Percentiles rank a stretch among this genome's conserved stretches.
phyloP scores from a whole-genome alignment of 495 filamentous ascomycete genomes.

The Podospora pseudoanserina region DNA sequence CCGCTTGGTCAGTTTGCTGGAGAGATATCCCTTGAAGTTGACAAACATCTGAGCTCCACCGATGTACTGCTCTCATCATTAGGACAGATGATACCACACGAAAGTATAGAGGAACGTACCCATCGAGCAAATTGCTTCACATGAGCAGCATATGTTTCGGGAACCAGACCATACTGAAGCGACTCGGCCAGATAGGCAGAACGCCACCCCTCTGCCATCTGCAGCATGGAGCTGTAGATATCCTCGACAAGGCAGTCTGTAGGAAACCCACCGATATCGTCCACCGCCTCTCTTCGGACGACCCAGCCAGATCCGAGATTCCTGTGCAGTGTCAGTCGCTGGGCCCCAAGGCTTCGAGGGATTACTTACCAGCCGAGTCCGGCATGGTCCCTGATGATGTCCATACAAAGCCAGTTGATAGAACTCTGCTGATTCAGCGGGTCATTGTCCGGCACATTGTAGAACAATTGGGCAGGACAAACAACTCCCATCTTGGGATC shows the following conservation, averaged over 20 bases:
- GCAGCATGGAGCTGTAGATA: slow-evolving; percentile 44
- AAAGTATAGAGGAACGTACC: slow-evolving; percentile 18
- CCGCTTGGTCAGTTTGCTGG: background rate
- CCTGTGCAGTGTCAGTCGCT: slow-evolving; percentile 36
- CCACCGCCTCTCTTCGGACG: slow-evolving; percentile 46
- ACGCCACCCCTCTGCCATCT: slow-evolving; percentile 51
- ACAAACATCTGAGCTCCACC: slow-evolving; percentile 7
- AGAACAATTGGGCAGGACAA: slow-evolving; percentile 54
- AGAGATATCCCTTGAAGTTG: slow-evolving; percentile 6
- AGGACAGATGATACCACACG: background rate
- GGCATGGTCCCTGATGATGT: slow-evolving; percentile 49
- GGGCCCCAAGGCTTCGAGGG: background rate
- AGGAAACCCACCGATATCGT: slow-evolving; percentile 52
- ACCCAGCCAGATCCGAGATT: slow-evolving; percentile 54
- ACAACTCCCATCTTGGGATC: slow-evolving; percentile 49
- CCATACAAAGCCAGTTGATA: slow-evolving; percentile 29
- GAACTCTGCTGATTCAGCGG: slow-evolving; percentile 40
- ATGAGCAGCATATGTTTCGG: slow-evolving; percentile 46
- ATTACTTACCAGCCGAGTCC: slow-evolving; percentile 9
- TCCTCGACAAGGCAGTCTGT: slow-evolving; percentile 51
- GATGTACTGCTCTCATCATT: background rate
- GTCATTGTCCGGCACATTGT: slow-evolving; percentile 51
- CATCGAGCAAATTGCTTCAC: slow-evolving; percentile 53
- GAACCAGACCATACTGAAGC: slow-evolving; percentile 51
- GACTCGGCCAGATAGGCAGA: slow-evolving; percentile 50